Conservation (phyloP, 2,329 filamentous ascomycete species). For the Epichloe sylvatica region DNA sequence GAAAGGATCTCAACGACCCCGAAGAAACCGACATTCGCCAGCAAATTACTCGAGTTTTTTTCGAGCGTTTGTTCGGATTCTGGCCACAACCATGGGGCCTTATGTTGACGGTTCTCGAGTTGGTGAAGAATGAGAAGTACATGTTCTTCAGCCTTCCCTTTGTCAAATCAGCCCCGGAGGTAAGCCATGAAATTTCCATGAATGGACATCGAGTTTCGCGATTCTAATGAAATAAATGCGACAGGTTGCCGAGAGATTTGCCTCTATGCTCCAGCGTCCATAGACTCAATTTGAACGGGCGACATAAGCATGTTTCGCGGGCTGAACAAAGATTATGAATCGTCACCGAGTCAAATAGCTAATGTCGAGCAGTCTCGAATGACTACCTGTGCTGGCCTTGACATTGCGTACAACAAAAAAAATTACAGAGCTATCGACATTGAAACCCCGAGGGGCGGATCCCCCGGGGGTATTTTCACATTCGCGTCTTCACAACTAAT, state of each 20-base stretch:
- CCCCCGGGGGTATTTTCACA: neutral
- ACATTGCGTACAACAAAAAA: neutral
- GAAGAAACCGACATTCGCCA: slow-evolving; percentile 75
- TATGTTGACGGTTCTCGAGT: slow-evolving; percentile 73
- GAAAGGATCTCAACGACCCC: slow-evolving; percentile 54
- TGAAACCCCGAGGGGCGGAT: neutral
- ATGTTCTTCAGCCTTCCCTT: slow-evolving; percentile 88
- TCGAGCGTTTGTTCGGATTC: slow-evolving; percentile 77
- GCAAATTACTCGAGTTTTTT: slow-evolving; percentile 74
- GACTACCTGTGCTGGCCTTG: neutral
- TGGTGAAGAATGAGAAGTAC: slow-evolving; percentile 82
- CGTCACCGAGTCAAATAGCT: neutral
- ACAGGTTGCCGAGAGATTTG: slow-evolving; percentile 25
- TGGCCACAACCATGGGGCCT: slow-evolving; percentile 95
- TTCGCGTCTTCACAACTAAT: neutral
- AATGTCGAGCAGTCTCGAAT: neutral
- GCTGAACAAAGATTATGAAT: neutral
- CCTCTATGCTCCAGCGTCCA: slow-evolving; percentile 20
- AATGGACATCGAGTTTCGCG: neutral
- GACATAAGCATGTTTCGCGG: neutral
- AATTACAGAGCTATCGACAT: neutral
- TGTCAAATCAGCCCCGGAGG: slow-evolving; percentile 79
- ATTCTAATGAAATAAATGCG: slow-evolving; percentile 4
- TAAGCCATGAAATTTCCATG: slow-evolving; percentile 25
- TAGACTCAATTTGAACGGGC: slow-evolving; percentile 8